phyloP scores from a whole-genome alignment of 2,329 filamentous ascomycete genomes.

The Teratosphaeria zuluensis region DNA sequence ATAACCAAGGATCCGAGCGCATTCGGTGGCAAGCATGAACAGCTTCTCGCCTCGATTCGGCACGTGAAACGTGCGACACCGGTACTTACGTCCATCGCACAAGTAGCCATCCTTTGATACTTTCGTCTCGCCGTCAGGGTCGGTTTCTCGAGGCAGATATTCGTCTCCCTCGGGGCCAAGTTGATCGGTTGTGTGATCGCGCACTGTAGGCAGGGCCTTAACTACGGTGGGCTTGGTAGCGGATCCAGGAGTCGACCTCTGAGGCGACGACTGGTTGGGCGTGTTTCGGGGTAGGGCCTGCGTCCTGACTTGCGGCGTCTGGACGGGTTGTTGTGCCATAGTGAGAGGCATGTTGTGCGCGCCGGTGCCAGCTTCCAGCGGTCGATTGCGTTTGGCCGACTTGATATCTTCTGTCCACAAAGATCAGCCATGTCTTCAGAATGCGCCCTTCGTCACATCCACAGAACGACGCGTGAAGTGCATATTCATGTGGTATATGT shows the following conservation, averaged over 20 bases:
- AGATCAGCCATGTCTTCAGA: neutral
- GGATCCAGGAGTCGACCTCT: slow-evolving; percentile 9
- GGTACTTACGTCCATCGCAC: slow-evolving; percentile 74
- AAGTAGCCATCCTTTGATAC: slow-evolving; percentile 75
- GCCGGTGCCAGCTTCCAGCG: slow-evolving; percentile 9
- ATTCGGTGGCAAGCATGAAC: slow-evolving; percentile 98
- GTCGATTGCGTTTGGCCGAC: slow-evolving; percentile 26
- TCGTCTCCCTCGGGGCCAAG: slow-evolving; percentile 83
- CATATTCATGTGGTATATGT: neutral
- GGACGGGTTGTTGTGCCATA: slow-evolving; percentile 37
- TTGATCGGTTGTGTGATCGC: slow-evolving; percentile 96
- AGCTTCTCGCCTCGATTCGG: slow-evolving; percentile 85
- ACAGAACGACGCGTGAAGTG: slow-evolving; percentile 10
- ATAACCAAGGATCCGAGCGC: slow-evolving; percentile 85
- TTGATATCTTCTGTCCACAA: slow-evolving; percentile 34
- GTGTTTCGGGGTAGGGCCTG: slow-evolving; percentile 41
- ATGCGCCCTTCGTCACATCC: neutral
- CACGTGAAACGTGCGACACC: slow-evolving; percentile 87
- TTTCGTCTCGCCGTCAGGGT: slow-evolving; percentile 91
- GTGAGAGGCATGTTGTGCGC: slow-evolving; percentile 36
- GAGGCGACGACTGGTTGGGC: slow-evolving; percentile 25
- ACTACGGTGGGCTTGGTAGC: slow-evolving; percentile 60
- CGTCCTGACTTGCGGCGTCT: slow-evolving; percentile 47
- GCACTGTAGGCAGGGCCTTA: slow-evolving; percentile 88
- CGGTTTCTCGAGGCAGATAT: slow-evolving; percentile 86